A percentile compares a stretch with the other conserved stretches of the same genome.
These are phyloP conservation scores for Corinectria fuckeliana DNA, from an alignment of 2,329 filamentous ascomycete genomes.

Conservation along the genomic window DNA sequence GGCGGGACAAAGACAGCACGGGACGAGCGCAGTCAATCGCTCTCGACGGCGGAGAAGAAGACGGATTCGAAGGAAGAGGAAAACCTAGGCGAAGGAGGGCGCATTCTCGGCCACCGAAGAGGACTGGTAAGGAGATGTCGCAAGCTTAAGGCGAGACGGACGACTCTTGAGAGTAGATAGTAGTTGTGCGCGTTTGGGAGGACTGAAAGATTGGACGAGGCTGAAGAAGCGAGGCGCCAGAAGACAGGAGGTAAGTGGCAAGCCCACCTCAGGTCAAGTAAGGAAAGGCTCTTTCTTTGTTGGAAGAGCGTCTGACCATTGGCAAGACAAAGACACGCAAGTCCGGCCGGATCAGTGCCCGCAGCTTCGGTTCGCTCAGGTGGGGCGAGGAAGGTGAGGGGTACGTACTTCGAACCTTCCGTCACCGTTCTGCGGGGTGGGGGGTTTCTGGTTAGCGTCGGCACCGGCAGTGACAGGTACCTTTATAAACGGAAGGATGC, in stretches of 20 bases:
- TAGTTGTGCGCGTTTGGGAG: not conserved
- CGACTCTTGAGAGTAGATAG: not conserved
- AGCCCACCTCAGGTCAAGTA: not conserved
- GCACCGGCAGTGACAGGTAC: slow-evolving; percentile 14
- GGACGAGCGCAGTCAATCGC: not conserved
- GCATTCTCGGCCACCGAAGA: slow-evolving; percentile 1
- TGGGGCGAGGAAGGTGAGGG: not conserved
- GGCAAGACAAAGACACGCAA: not conserved
- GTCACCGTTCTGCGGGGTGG: not conserved
- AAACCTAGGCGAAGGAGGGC: no score
- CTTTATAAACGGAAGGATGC: no score
- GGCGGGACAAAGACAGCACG: not conserved
- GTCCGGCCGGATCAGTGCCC: not conserved
- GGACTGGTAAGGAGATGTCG: not conserved
- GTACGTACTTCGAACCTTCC: not conserved
- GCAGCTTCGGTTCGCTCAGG: not conserved
- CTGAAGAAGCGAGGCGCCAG: slow-evolving; percentile 6
- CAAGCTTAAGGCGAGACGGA: not conserved
- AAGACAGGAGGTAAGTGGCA: not conserved
- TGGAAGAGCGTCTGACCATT: not conserved
- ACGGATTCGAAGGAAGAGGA: not conserved
- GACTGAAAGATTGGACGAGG: not conserved
- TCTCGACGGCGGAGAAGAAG: not conserved
- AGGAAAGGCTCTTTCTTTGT: not conserved
- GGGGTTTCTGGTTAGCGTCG: slow-evolving; percentile 9